phyloP scores from a whole-genome alignment of 1,139 yeast genomes.

The Hyphopichia burtonii region DNA sequence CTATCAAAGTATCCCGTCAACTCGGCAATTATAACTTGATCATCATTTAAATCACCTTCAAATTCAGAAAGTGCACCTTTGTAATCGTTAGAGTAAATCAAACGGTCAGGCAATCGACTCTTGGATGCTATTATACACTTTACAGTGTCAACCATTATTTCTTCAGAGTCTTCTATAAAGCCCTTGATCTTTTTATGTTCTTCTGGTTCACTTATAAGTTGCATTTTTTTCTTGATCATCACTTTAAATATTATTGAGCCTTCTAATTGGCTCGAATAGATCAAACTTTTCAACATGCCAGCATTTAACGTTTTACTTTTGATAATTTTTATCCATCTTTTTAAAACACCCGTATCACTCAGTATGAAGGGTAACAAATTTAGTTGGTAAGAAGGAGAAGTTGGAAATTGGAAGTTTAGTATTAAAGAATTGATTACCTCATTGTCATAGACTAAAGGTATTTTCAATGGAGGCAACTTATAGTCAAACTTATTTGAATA shows the following conservation, averaged over 20 bases:
- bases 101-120: slow-evolving; percentile 9
- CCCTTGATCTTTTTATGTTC: slow-evolving; percentile 5
- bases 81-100: slow-evolving; percentile 10
- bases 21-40: slow-evolving; percentile 2
- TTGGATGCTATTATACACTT: slow-evolving; percentile 12
- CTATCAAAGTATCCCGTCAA: slow-evolving; percentile 12
- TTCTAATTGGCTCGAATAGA: slow-evolving; percentile 14
- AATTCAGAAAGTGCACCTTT: slow-evolving; percentile 6
- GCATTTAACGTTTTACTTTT: slow-evolving; percentile 6
- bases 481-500: slow-evolving; percentile 5
- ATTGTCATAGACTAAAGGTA: slow-evolving; percentile 10
- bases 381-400: slow-evolving; percentile 6
- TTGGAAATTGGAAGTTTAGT: slow-evolving; percentile 8
- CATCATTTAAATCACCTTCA: slow-evolving; percentile 4
- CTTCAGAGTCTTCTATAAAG: slow-evolving; percentile 5
- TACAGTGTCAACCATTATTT: slow-evolving; percentile 5
- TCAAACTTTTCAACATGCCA: slow-evolving; percentile 10
- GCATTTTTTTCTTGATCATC: slow-evolving; percentile 11
- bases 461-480: slow-evolving; percentile 10
- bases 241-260: slow-evolving; percentile 15
- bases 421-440: slow-evolving; percentile 7
- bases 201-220: slow-evolving; percentile 5
- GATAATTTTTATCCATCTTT: slow-evolving; percentile 6
- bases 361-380: slow-evolving; percentile 14
- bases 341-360: slow-evolving; percentile 9